A percentile compares a stretch with the other conserved stretches of the same genome.
phyloP scores from a whole-genome alignment of 2,329 filamentous ascomycete genomes.

The Diplodia intermedia region DNA sequence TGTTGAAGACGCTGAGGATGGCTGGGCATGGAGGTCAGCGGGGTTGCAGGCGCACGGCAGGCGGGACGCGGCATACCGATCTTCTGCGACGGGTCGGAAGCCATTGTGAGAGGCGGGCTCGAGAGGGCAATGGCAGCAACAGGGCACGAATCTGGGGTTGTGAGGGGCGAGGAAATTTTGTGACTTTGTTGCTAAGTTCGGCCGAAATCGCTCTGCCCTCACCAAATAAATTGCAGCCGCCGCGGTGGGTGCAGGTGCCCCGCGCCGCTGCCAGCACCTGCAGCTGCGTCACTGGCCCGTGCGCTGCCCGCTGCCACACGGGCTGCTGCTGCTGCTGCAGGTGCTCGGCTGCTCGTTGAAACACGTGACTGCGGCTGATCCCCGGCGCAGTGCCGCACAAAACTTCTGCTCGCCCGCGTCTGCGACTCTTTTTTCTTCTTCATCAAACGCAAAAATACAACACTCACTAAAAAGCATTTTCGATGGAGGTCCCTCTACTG shows the following conservation, averaged over 20 bases:
- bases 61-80: constrained; percentile 27
- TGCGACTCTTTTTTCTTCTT: constrained; percentile 46
- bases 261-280: constrained; percentile 5
- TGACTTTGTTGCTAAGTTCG: constrained; percentile 26
- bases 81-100: constrained; percentile 33
- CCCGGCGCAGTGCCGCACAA: constrained; percentile 2
- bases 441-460: constrained; percentile 63
- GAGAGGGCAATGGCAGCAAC: constrained; percentile 17
- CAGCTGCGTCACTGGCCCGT: constrained; percentile 20
- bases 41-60: constrained; percentile 22
- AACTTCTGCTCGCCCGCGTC: constrained; percentile 14
- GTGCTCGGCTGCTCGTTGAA: not conserved
- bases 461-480: constrained; percentile 66
- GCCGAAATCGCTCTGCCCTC: constrained; percentile 24
- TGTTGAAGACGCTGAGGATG: constrained; percentile 95
- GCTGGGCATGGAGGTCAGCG: constrained; percentile 53
- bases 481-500: constrained; percentile 54
- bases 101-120: constrained; percentile 26
- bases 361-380: constrained; percentile 4
- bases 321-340: not conserved
- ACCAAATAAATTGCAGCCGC: constrained; percentile 3
- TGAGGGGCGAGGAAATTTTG: constrained; percentile 25
- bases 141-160: constrained; percentile 7
- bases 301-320: no score
- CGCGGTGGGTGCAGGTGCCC: constrained; percentile 10